These are phyloP conservation scores for Eucalyptus pauciflora DNA, from an alignment of 345 rosid species.

Conservation along the genomic window DNA sequence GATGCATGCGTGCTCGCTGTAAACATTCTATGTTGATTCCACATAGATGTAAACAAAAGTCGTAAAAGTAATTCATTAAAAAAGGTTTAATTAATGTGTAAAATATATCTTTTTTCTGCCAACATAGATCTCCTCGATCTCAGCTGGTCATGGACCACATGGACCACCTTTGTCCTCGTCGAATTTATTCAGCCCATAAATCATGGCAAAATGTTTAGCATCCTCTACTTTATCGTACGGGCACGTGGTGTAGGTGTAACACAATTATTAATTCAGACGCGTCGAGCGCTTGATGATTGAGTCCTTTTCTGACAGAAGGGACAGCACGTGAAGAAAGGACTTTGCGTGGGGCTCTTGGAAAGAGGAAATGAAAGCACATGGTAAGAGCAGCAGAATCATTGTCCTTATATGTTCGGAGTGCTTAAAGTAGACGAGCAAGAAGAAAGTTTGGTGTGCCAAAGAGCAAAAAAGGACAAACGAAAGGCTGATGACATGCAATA, in stretches of 20 bases:
- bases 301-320: background rate
- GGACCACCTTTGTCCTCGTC: background rate
- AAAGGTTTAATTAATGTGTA: background rate
- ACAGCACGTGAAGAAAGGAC: background rate
- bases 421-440: background rate
- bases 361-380: background rate
- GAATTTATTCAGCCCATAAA: background rate
- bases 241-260: background rate
- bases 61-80: background rate
- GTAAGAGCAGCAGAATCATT: background rate
- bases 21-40: background rate
- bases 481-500: background rate
- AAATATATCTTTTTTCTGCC: background rate
- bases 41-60: background rate
- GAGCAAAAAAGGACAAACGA: background rate
- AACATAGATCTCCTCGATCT: background rate
- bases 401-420: too few species aligned
- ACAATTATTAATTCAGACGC: background rate
- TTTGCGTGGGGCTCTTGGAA: background rate
- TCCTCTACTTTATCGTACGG: background rate
- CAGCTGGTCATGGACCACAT: background rate
- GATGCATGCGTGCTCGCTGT: background rate
- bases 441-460: background rate
- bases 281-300: background rate
- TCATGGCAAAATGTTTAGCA: background rate